Base-by-base conservation (phyloP, 1,284 basidiomycete genomes). In the Rhodotorula mucilaginosa region DNA sequence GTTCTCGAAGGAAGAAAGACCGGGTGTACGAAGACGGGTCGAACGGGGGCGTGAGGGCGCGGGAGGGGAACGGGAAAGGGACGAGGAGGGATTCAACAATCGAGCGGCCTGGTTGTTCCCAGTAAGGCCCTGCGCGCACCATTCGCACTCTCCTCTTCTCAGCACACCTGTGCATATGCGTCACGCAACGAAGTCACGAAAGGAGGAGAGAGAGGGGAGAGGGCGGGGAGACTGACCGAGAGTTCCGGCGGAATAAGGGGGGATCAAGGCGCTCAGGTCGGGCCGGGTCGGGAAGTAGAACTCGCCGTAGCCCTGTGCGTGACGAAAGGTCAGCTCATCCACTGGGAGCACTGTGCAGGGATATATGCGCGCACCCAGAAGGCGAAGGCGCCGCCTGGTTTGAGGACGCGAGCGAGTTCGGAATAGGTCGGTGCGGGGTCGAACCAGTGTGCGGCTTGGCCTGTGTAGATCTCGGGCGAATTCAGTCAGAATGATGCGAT, bases 361-460 rank as follows among this genome's bases (percentile, higher is more conserved):
- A 44, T 34, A 34, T 34, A 44, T 13, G 39, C 10, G 39, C 39
- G 51, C 70, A 90, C 90, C 87, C 90, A 92, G 75, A 90, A 88
- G 5, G 90, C 90, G 12, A 88, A 87, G 0, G 87, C 89, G 0
- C 91, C 93, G 15, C 87, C 85, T 0, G 84, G 85, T 54, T 86
- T 84, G 63, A 93, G 81, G 5, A 90, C 84, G 2, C 89, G 84
- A 2, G 84, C 83, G 2, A 88, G 82, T 79, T 92, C 88, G 0
- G 84, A 85, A 90, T 92, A 94, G 10, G 89, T 83, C 71, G 84
- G 85, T 5, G 80, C 79, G 85, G 90, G 90, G 78, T 93, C 84
- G 79, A 94, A 94, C 92, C 92, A 94, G 79, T 96, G 92, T 0
- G 88, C 88, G 0, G 92, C 88, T 81, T 93, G 92, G 2, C 89